phyloP scores from a whole-genome alignment of 805 yeast genomes.

The Ogataea ganodermae region DNA sequence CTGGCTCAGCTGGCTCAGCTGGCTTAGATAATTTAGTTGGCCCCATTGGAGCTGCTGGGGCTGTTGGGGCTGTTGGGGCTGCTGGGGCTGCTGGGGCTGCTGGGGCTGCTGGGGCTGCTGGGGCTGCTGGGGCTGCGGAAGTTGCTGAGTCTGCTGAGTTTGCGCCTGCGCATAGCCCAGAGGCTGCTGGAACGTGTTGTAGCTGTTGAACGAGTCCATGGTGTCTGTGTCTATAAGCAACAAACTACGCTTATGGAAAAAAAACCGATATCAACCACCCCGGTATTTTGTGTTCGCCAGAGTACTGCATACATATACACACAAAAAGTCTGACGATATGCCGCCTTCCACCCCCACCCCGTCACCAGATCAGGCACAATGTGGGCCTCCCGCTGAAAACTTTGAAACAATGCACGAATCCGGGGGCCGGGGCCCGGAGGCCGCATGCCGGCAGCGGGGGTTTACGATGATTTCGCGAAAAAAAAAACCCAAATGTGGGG shows the following conservation, averaged over 20 bases:
- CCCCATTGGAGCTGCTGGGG: constrained; percentile 2
- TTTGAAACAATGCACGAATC: neutral
- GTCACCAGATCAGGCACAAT: neutral
- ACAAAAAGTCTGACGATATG: neutral
- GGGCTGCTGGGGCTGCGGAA: constrained; percentile 13
- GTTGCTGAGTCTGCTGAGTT: neutral
- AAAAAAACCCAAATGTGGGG: constrained; percentile 2
- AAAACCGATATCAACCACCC: neutral
- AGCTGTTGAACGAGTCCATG: constrained; percentile 19
- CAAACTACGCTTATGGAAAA: neutral
- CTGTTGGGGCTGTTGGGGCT: constrained; percentile 12
- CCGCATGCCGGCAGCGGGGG: constrained; percentile 3
- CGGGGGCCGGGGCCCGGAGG: constrained; percentile 7
- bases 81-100: constrained; percentile 14
- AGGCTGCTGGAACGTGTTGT: constrained; percentile 6
- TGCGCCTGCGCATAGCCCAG: neutral
- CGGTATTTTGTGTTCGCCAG: neutral
- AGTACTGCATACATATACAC: neutral
- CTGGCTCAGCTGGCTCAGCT: constrained; percentile 6
- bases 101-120: constrained; percentile 15
- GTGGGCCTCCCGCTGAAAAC: neutral
- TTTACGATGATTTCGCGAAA: neutral
- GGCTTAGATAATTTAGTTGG: neutral
- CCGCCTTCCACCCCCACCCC: constrained; percentile 1
- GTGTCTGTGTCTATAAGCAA: neutral